Conservation (phyloP, 1,139 yeast species). For the Geotrichum fermentans region DNA sequence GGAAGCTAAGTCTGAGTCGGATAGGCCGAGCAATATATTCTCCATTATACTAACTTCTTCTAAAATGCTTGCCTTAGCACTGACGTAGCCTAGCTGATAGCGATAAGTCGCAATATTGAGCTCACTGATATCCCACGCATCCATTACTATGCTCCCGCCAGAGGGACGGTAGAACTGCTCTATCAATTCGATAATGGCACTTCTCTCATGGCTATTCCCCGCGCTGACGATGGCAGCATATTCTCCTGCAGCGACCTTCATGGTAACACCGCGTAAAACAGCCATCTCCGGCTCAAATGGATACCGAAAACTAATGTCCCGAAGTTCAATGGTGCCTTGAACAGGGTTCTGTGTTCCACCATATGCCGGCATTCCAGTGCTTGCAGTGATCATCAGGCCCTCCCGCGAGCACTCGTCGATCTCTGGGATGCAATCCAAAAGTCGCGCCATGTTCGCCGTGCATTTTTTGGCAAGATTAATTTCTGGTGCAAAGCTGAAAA, state of each 20-base stretch:
- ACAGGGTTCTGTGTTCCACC: conserved; percentile 30
- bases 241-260: conserved; percentile 70
- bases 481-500: conserved; percentile 85
- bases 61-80: conserved; percentile 8
- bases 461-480: conserved; percentile 47
- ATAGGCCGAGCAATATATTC: conserved; percentile 71
- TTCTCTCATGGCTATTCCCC: conserved; percentile 77
- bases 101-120: conserved; percentile 70
- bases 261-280: conserved; percentile 61
- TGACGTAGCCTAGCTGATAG: conserved; percentile 42
- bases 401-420: conserved; percentile 50
- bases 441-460: conserved; percentile 71
- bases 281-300: conserved; percentile 75
- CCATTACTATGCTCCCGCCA: conserved; percentile 62
- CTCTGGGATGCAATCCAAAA: conserved; percentile 59
- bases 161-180: conserved; percentile 75
- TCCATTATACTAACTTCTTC: conserved; percentile 64
- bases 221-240: conserved; percentile 92
- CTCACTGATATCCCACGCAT: conserved; percentile 62
- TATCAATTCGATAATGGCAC: conserved; percentile 76
- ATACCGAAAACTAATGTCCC: conserved; percentile 64
- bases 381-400: conserved; percentile 43
- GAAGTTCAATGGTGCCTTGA: conserved; percentile 57
- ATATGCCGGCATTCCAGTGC: conserved; percentile 6
- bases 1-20: conserved; percentile 43